These are phyloP conservation scores for Daldinia sp. DNA, from an alignment of 2,329 filamentous ascomycete genomes.

Conservation along the genomic window DNA sequence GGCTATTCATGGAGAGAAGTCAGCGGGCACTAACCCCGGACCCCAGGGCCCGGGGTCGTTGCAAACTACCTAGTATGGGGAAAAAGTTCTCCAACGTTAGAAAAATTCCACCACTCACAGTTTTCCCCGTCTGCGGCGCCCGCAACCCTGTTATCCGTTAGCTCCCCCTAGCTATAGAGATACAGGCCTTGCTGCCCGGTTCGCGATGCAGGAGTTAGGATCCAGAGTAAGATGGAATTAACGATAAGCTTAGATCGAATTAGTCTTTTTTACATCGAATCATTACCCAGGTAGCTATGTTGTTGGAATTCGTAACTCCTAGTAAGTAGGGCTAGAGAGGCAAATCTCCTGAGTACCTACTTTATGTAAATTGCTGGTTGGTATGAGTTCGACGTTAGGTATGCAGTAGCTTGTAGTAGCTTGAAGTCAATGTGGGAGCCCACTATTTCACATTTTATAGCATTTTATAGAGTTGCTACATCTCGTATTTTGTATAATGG, in stretches of 20 bases:
- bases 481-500: too few relatives aligned
- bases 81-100: conserved; percentile 11
- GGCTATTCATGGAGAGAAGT: background rate
- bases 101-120: conserved; percentile 34
- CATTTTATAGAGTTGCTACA: too few relatives aligned
- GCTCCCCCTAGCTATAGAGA: background rate
- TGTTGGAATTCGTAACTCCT: background rate
- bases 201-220: background rate
- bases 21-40: conserved; percentile 12
- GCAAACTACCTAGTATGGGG: conserved; percentile 11
- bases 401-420: too few relatives aligned
- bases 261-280: background rate
- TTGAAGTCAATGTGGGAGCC: too few relatives aligned
- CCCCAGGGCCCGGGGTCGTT: conserved; percentile 14
- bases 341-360: background rate
- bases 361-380: background rate
- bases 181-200: conserved; percentile 1
- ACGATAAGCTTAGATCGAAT: background rate
- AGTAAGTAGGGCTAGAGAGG: background rate
- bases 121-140: conserved; percentile 19
- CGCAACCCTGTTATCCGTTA: conserved; percentile 10
- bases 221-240: background rate
- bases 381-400: background rate
- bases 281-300: too few relatives aligned
- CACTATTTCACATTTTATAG: too few relatives aligned